A percentile compares a stretch with the other conserved stretches of the same genome.
phyloP scores from a whole-genome alignment of 495 filamentous ascomycete species.

The Parachaetomium inaequale region DNA sequence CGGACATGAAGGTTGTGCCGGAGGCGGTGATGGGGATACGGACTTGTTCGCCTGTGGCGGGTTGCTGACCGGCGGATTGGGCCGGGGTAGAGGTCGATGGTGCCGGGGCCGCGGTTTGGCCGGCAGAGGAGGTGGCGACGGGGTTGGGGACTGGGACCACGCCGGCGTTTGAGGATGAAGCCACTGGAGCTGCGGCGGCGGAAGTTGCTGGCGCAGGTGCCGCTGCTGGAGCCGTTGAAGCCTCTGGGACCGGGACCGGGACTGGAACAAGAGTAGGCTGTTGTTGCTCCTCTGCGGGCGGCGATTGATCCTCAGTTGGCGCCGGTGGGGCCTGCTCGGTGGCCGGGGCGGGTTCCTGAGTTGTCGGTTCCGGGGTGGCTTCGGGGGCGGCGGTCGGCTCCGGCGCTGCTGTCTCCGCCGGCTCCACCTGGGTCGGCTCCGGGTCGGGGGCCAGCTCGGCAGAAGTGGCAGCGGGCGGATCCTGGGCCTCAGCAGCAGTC shows the following conservation, averaged over 20 bases:
- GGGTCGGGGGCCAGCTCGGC: constrained; percentile 6
- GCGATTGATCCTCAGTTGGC: neutral
- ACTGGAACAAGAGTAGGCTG: constrained; percentile 7
- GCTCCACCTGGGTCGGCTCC: constrained; percentile 5
- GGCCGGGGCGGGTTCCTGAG: constrained; percentile 1
- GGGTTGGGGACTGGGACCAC: neutral
- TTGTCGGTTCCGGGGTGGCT: constrained; percentile 1
- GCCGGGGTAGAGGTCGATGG: neutral
- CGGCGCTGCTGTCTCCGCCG: constrained; percentile 14
- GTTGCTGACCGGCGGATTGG: neutral
- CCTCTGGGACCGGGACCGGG: neutral
- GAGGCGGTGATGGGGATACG: constrained; percentile 10
- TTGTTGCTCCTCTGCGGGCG: constrained; percentile 1
- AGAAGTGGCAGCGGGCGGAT: neutral
- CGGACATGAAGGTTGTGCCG: constrained; percentile 21
- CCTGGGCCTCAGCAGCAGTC: neutral
- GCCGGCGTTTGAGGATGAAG: neutral
- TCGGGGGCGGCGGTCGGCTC: neutral
- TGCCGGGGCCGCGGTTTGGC: neutral
- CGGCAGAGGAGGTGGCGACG: neutral
- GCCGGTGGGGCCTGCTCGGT: neutral
- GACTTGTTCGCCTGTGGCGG: neutral
- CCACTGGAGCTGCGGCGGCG: neutral
- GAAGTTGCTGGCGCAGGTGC: neutral
- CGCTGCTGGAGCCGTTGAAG: neutral